Evolutionary conservation across 305 asterid genomes (phyloP).

Genomic region (Euphrasia arctica): DNA sequence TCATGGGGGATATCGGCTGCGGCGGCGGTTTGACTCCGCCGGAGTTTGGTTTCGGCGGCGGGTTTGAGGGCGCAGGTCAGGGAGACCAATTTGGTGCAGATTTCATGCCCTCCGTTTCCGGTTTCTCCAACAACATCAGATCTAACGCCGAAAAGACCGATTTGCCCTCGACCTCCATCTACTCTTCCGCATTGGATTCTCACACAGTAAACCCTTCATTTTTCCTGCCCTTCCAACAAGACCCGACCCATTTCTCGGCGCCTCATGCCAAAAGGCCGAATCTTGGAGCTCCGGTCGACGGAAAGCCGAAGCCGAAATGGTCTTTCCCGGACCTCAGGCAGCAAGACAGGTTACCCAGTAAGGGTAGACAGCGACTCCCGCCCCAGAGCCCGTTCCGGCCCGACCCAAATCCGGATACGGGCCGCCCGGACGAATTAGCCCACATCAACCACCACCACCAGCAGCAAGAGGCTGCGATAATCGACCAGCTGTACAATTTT

Average conservation of each 20-base stretch:
- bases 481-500: constrained; percentile 67
- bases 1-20: constrained; percentile 58
- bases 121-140: constrained; percentile 33
- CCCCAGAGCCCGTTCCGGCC: constrained; percentile 35
- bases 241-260: constrained; percentile 38
- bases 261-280: constrained; percentile 63
- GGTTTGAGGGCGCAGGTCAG: constrained; percentile 56
- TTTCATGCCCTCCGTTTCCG: constrained; percentile 33
- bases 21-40: constrained; percentile 25
- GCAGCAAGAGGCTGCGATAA: constrained; percentile 32
- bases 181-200: constrained; percentile 41
- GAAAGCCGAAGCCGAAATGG: constrained; percentile 30
- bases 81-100: constrained; percentile 38
- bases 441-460: constrained; percentile 34
- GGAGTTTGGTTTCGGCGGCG: constrained; percentile 49
- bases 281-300: constrained; percentile 42
- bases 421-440: constrained; percentile 37
- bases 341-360: constrained; percentile 24
- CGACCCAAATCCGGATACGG: constrained; percentile 32
- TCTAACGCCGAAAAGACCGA: constrained; percentile 38
- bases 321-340: constrained; percentile 40
- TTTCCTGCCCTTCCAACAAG: constrained; percentile 44
- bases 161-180: constrained; percentile 24
- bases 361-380: constrained; percentile 38
- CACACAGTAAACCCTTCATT: constrained; percentile 46